Evolutionary conservation across 495 filamentous ascomycete genomes (phyloP).

Genomic region (Patellaria atrata): DNA sequence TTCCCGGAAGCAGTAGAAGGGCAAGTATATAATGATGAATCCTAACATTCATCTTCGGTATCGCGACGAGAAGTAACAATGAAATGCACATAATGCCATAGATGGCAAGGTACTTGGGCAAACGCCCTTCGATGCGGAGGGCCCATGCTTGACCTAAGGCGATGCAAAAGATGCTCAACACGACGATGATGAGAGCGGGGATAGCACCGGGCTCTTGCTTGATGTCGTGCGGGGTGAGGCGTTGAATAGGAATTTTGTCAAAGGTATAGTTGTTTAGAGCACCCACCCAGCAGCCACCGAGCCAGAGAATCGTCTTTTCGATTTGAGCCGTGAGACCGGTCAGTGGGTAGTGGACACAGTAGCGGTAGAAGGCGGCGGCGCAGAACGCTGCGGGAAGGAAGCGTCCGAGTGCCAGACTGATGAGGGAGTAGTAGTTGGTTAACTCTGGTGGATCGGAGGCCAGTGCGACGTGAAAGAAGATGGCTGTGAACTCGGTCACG

Average conservation of each 20-base stretch:
- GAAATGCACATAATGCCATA: conserved; percentile 40
- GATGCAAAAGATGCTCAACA: conserved; percentile 27
- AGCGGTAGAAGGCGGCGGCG: conserved; percentile 27
- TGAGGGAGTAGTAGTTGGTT: conserved; percentile 30
- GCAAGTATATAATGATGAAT: conserved; percentile 95
- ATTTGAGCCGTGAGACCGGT: conserved; percentile 27
- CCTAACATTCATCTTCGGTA: conserved; percentile 73
- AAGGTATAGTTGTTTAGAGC: conserved; percentile 33
- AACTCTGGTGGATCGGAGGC: conserved; percentile 29
- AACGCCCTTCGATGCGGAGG: conserved; percentile 29
- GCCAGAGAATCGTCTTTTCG: conserved; percentile 31
- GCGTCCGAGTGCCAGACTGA: conserved; percentile 27
- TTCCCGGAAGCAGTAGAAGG: conserved; percentile 65
- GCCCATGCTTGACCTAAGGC: conserved; percentile 30
- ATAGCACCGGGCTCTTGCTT: conserved; percentile 29
- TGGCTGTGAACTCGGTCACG: conserved; percentile 23
- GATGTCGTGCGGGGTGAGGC: conserved; percentile 30
- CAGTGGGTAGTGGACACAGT: conserved; percentile 31
- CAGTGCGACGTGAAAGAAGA: conserved; percentile 32
- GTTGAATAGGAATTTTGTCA: conserved; percentile 31
- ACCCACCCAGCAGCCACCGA: conserved; percentile 30
- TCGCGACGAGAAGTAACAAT: conserved; percentile 40
- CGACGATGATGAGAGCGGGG: conserved; percentile 27
- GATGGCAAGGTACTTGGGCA: conserved; percentile 33
- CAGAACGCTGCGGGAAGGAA: conserved; percentile 30